Percentiles rank a stretch among this genome's conserved stretches.
Conservation (phyloP, 2,329 filamentous ascomycete genomes). For the Rhinocladiella similis region DNA sequence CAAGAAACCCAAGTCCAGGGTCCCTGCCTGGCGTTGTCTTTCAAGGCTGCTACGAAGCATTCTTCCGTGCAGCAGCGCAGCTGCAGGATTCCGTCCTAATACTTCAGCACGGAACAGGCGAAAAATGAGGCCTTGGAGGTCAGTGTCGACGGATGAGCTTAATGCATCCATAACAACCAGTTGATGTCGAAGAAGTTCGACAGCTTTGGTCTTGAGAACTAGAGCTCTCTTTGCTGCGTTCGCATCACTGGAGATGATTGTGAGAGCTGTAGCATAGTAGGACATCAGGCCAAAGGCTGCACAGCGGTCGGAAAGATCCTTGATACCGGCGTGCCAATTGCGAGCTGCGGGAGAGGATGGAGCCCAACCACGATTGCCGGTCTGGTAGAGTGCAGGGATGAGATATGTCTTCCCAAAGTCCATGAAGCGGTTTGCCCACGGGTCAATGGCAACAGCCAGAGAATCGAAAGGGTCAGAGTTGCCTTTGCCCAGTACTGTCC, state of each 20-base stretch:
- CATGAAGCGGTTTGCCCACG: background rate
- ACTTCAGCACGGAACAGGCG: background rate
- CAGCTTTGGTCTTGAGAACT: too few relatives aligned
- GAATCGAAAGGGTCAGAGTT: slow-evolving; percentile 6
- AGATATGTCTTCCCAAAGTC: background rate
- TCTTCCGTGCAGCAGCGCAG: too few relatives aligned
- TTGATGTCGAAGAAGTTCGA: too few relatives aligned
- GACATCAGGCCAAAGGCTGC: too few relatives aligned
- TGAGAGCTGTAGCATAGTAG: too few relatives aligned
- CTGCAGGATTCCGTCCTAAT: background rate
- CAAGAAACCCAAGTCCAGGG: too few relatives aligned
- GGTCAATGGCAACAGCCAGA: slow-evolving; percentile 1
- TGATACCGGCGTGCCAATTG: background rate
- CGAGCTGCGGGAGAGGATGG: background rate
- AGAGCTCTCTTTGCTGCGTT: too few relatives aligned
- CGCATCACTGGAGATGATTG: too few relatives aligned
- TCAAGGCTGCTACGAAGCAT: too few relatives aligned
- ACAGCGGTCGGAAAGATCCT: too few relatives aligned
- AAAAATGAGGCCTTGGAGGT: background rate
- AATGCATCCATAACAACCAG: too few relatives aligned
- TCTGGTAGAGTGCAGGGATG: slow-evolving; percentile 5
- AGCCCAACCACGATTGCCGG: slow-evolving; percentile 3
- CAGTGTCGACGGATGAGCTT: background rate
- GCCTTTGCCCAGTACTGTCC: background rate
- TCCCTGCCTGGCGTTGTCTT: too few relatives aligned